Evolutionary conservation across 192 early-diverging fungal genomes (phyloP).

Genomic region (Linnemannia hyalina): DNA sequence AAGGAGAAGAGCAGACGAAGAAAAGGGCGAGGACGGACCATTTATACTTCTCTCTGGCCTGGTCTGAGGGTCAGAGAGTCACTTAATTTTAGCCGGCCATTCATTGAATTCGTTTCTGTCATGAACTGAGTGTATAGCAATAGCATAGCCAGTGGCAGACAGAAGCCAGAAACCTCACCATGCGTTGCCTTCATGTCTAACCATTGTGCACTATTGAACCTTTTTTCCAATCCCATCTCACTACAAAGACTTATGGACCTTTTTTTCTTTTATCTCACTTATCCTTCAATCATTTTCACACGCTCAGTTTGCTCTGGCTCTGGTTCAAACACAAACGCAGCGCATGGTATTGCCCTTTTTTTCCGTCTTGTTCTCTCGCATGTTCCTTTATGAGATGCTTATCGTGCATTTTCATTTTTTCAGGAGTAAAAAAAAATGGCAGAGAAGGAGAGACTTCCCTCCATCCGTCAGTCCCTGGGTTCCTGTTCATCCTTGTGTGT

Average conservation of each 20-base stretch:
- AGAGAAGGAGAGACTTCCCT: background rate
- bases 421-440: background rate
- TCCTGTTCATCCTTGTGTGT: conserved; percentile 8
- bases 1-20: conserved; percentile 35
- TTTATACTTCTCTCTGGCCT: conserved; percentile 9
- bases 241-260: background rate
- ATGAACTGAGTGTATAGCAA: background rate
- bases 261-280: background rate
- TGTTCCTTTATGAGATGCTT: background rate
- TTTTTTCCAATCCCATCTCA: background rate
- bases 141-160: background rate
- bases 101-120: background rate
- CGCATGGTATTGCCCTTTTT: background rate
- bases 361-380: background rate
- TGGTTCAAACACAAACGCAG: conserved; percentile 2
- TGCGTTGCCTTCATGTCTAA: background rate
- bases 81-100: too few species aligned
- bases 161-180: background rate
- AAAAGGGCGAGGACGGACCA: conserved; percentile 3
- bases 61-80: conserved; percentile 4
- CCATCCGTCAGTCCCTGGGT: background rate
- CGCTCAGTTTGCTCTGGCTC: conserved; percentile 3
- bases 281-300: background rate
- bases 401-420: background rate
- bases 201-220: background rate